Evolutionary conservation across 306 rosid genomes (phyloP).

Genomic region (Pueraria montana): DNA sequence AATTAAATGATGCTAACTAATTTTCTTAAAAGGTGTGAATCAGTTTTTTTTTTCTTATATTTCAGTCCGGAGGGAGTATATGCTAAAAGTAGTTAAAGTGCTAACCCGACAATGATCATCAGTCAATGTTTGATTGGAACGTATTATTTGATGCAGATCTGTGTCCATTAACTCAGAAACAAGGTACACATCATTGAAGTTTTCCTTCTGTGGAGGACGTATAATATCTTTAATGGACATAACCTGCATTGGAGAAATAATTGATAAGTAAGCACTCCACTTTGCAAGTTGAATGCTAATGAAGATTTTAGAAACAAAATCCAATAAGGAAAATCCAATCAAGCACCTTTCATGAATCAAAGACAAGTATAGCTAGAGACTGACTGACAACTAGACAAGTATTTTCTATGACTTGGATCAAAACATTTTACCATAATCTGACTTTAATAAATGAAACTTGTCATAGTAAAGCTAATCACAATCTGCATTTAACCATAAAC

Average conservation of each 20-base stretch:
- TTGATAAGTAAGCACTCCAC: slow-evolving; percentile 33
- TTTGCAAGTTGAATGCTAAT: slow-evolving; percentile 15
- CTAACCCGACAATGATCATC: slow-evolving; percentile 99
- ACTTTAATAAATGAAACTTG: neutral
- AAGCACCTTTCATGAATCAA: slow-evolving; percentile 29
- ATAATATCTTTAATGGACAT: slow-evolving; percentile 84
- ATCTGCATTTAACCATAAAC: slow-evolving; percentile 16
- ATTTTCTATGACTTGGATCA: neutral
- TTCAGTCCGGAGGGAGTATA: no score
- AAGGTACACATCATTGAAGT: slow-evolving; percentile 91
- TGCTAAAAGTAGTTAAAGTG: slow-evolving; percentile 39
- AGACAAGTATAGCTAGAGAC: slow-evolving; percentile 8
- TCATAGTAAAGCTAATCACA: slow-evolving; percentile 12
- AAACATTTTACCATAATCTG: slow-evolving; percentile 2
- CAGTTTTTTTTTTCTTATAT: no score
- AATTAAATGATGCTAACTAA: no score
- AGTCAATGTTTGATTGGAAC: slow-evolving; percentile 81
- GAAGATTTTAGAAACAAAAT: slow-evolving; percentile 15
- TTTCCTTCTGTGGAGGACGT: slow-evolving; percentile 89
- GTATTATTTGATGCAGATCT: slow-evolving; percentile 92
- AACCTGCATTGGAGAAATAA: slow-evolving; percentile 64
- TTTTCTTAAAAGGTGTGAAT: no score
- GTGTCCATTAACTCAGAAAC: slow-evolving; percentile 95
- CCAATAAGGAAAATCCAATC: slow-evolving; percentile 15
- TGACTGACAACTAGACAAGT: slow-evolving; percentile 13